Conservation (phyloP, 2,329 filamentous ascomycete species). For the Pseudogymnoascus verrucosus region DNA sequence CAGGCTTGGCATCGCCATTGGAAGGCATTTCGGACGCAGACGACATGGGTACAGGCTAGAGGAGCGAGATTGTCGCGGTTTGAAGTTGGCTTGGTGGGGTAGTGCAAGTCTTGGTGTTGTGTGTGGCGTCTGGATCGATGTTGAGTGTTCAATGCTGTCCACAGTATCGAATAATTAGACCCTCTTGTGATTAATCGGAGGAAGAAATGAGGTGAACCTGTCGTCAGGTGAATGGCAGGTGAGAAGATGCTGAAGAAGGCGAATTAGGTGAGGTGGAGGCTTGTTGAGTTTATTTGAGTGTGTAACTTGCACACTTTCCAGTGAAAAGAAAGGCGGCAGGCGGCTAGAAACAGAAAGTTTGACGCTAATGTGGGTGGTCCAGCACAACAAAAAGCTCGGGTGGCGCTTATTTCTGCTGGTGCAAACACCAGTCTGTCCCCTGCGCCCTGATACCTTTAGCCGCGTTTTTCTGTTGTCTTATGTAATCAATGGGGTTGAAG, state of each 20-base stretch:
- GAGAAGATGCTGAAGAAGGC: background rate
- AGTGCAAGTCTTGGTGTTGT: constrained; percentile 11
- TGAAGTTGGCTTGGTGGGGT: background rate
- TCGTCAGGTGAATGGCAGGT: background rate
- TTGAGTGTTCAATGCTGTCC: background rate
- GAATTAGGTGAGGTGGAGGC: background rate
- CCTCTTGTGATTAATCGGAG: background rate
- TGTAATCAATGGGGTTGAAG: background rate
- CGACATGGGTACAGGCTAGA: constrained; percentile 18
- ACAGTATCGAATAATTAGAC: background rate
- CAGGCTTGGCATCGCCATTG: constrained; percentile 16
- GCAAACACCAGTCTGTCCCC: background rate
- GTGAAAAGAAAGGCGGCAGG: constrained; percentile 5
- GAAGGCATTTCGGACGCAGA: constrained; percentile 19
- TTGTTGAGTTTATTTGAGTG: background rate
- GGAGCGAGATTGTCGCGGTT: background rate
- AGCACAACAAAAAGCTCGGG: background rate
- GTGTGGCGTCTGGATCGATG: constrained; percentile 6
- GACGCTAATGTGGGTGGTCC: constrained; percentile 6
- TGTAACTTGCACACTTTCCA: constrained; percentile 4
- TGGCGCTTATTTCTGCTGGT: constrained; percentile 5
- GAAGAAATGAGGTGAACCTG: background rate
- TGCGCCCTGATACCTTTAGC: constrained; percentile 5
- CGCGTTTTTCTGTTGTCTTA: background rate
- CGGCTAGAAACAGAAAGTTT: constrained; percentile 8